A percentile compares a stretch with the other conserved stretches of the same genome.
phyloP scores from a whole-genome alignment of 2,329 filamentous ascomycete genomes.

The Onygenales sp. region DNA sequence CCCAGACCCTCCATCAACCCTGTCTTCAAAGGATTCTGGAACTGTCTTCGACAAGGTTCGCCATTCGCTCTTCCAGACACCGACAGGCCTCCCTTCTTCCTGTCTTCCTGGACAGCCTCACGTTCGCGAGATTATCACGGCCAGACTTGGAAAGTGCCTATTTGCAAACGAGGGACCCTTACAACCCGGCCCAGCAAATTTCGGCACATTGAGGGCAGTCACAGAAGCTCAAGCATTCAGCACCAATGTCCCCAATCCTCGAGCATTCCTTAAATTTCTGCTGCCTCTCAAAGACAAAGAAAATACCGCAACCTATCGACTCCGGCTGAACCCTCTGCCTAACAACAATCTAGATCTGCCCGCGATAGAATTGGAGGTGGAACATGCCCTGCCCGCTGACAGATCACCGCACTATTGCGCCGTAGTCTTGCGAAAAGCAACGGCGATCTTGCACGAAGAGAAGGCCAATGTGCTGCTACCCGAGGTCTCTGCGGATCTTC shows the following conservation, averaged over 20 bases:
- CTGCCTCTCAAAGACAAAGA: conserved; percentile 10
- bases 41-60: conserved; percentile 5
- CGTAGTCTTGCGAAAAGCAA: conserved; percentile 19
- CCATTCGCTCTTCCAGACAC: conserved; percentile 5
- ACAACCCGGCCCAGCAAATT: conserved; percentile 16
- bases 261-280: conserved; percentile 23
- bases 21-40: conserved; percentile 5
- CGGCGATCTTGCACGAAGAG: conserved; percentile 20
- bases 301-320: conserved; percentile 15
- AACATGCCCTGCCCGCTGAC: conserved; percentile 9
- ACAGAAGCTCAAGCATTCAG: conserved; percentile 24
- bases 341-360: conserved; percentile 18
- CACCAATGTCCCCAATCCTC: conserved; percentile 23
- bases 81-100: neutral
- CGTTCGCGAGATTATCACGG: conserved; percentile 26
- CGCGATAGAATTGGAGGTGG: conserved; percentile 23
- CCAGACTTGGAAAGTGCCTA: conserved; percentile 30
- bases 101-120: conserved; percentile 2
- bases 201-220: conserved; percentile 21
- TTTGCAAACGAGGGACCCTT: conserved; percentile 20
- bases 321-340: conserved; percentile 25
- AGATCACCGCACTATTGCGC: neutral
- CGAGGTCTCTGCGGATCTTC: conserved; percentile 28
- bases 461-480: conserved; percentile 31
- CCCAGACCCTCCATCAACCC: conserved; percentile 5